These are phyloP conservation scores for Zea luxurians DNA, from an alignment of 176 grass and related monocot genomes.

Conservation along the genomic window DNA sequence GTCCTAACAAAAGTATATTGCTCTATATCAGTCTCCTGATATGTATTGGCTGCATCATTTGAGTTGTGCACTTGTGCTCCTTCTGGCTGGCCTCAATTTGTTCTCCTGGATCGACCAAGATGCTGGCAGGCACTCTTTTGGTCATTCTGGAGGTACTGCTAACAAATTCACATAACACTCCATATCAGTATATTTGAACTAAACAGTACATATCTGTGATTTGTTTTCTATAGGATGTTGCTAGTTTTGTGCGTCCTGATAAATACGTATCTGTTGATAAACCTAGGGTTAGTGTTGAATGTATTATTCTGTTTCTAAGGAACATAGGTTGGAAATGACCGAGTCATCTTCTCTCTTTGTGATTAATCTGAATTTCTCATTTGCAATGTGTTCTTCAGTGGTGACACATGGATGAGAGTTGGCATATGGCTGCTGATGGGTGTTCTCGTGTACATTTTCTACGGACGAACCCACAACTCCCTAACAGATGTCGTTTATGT, in stretches of 20 bases:
- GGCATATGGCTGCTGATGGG: constrained; percentile 83
- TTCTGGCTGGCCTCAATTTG: constrained; percentile 60
- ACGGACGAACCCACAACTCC: constrained; percentile 77
- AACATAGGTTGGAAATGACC: neutral
- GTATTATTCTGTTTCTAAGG: neutral
- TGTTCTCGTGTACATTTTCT: constrained; percentile 83
- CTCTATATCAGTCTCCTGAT: constrained; percentile 48
- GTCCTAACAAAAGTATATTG: constrained; percentile 12
- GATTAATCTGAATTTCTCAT: constrained; percentile 24
- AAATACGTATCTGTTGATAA: constrained; percentile 92
- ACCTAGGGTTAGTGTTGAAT: constrained; percentile 70
- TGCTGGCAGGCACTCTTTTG: constrained; percentile 83
- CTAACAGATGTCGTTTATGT: constrained; percentile 60
- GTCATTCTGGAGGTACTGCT: constrained; percentile 66
- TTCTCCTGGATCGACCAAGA: constrained; percentile 85
- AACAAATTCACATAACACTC: constrained; percentile 15
- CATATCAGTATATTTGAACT: neutral
- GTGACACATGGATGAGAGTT: constrained; percentile 66
- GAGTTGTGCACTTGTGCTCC: constrained; percentile 56
- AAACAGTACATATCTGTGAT: neutral
- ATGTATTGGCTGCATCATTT: constrained; percentile 54
- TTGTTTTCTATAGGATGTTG: constrained; percentile 63
- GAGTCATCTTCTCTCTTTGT: neutral
- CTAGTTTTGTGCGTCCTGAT: constrained; percentile 80
- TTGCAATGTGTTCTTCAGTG: constrained; percentile 41